These are phyloP conservation scores for Daldinia caldariorum DNA, from an alignment of 495 filamentous ascomycete genomes.

Conservation along the genomic window DNA sequence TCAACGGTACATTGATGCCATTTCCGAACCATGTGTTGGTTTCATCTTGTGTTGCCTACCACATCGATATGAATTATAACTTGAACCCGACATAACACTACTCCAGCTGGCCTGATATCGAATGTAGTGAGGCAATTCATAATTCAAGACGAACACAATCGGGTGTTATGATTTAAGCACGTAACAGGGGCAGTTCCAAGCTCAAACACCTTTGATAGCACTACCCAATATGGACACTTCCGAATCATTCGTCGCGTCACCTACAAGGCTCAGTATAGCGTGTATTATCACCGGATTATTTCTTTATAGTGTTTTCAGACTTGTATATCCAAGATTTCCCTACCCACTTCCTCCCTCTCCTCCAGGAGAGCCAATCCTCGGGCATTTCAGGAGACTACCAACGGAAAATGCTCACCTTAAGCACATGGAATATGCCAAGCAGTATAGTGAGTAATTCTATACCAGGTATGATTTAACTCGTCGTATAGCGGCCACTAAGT, in stretches of 20 bases:
- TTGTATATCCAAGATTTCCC: constrained; percentile 35
- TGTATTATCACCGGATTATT: constrained; percentile 8
- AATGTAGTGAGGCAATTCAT: not conserved
- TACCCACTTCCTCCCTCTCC: constrained; percentile 52
- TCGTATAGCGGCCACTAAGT: constrained; percentile 5
- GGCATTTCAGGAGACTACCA: constrained; percentile 55
- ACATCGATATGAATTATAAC: not conserved
- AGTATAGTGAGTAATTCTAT: constrained; percentile 48
- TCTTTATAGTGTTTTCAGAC: constrained; percentile 19
- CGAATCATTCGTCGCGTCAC: constrained; percentile 22
- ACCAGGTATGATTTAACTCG: not conserved
- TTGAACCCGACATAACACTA: not conserved
- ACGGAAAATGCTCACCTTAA: constrained; percentile 53
- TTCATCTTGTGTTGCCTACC: not conserved
- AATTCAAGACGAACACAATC: not conserved
- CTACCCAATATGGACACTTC: constrained; percentile 25
- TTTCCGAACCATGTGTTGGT: not conserved
- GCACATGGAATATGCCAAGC: constrained; percentile 53
- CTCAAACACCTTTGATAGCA: not conserved
- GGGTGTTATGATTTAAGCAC: not conserved
- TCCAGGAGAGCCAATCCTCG: constrained; percentile 53
- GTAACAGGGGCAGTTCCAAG: not conserved
- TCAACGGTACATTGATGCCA: not conserved
- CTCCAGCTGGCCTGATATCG: not conserved
- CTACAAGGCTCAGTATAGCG: constrained; percentile 13